Evolutionary conservation across 352 stramenopile species (phyloP), one percentile per base, ranked within the genome.

Genomic region (Phytopythium kandeliae): DNA sequence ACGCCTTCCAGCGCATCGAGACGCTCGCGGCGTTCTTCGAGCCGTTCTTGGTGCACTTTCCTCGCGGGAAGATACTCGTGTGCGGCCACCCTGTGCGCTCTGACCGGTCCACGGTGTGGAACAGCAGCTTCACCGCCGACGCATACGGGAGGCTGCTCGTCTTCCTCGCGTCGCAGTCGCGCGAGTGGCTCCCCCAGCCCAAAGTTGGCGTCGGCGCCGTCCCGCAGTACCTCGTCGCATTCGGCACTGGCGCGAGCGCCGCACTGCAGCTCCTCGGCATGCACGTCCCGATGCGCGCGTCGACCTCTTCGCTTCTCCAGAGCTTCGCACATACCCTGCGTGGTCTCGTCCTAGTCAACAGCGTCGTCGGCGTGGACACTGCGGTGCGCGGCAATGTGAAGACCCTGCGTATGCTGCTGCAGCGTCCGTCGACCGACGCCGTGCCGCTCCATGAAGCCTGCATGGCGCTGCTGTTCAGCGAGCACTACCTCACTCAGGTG

Each of bases 171-270:
- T 58, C 61, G 15, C 67, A 48, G 17, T 78, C 78, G 17, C 58
- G 69, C 1, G 77, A 87, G 34, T 92, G 81, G 78, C 73, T 86
- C n/a, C 64, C 78, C 16, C 78, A 92, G 54, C 81, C 81, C 10
- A 90, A 86, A 31, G n/a, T 76, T 19, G 81, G 78, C 4, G 28
- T 82, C 12, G 81, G 63, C 6, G 77, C 66, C 5, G 65, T 89
- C 8, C 65, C 78, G 11, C 77, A 92, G 58, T 86, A 85, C 51
- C 57, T 90, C 11, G 17, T 89, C 43, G 73, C 62, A 1, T 85
- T 89, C 53, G 81, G 81, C 3, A 80, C 74, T 2, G 77, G 81
- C 17, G 76, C 57, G 3, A 66, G 62, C 11, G 62, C 71, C 11
- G 80, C 74, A 8, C 37, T 86, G 7, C 70, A 81, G 22, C 49